phyloP scores from a whole-genome alignment of 139 green algal species.

The Chlamydomonas sp. region DNA sequence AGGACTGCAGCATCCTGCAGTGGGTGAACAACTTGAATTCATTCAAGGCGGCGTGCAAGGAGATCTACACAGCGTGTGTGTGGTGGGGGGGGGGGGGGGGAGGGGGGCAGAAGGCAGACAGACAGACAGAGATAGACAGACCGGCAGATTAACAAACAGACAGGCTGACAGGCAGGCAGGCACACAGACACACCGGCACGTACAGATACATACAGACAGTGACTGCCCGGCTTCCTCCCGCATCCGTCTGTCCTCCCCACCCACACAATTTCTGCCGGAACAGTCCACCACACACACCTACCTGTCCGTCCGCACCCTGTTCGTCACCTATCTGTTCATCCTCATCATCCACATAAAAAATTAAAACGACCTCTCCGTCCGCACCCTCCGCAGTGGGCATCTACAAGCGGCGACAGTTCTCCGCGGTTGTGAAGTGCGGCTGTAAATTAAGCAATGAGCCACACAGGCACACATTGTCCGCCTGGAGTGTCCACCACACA shows the following conservation, averaged over 20 bases:
- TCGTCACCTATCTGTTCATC: too few species aligned
- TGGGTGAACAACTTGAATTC: slow-evolving; percentile 41
- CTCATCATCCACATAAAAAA: too few species aligned
- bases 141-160: not conserved
- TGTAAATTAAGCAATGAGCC: too few species aligned
- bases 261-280: not conserved
- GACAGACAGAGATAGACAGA: not conserved
- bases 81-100: slow-evolving; percentile 2
- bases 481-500: too few species aligned
- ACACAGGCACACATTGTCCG: too few species aligned
- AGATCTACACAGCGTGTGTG: slow-evolving; percentile 51
- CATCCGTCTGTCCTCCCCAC: too few species aligned
- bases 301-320: too few species aligned
- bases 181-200: not conserved
- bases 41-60: slow-evolving; percentile 43
- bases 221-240: too few species aligned
- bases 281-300: not conserved
- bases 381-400: too few species aligned
- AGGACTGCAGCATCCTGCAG: slow-evolving; percentile 82
- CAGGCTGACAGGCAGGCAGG: not conserved
- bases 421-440: too few species aligned
- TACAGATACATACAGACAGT: not conserved
- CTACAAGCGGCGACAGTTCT: too few species aligned
- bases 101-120: not conserved
- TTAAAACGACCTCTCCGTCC: too few species aligned